phyloP scores from a whole-genome alignment of 768 basidiomycete genomes.

The Hemileccinum impolitum region DNA sequence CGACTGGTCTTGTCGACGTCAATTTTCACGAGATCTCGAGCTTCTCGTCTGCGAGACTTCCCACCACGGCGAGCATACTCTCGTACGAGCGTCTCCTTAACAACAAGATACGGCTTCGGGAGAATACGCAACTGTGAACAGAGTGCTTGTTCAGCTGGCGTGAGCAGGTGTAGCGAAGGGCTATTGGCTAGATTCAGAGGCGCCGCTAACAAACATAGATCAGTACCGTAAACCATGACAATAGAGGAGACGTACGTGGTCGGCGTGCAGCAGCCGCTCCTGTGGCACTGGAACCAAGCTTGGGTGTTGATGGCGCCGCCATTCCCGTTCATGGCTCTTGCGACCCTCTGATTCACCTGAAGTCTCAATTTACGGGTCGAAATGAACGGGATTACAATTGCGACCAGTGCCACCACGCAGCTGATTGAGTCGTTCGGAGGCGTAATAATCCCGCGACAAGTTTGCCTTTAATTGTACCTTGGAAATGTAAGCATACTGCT shows the following conservation, averaged over 20 bases:
- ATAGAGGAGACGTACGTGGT: slow-evolving; percentile 33
- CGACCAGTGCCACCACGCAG: slow-evolving; percentile 47
- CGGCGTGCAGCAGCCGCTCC: slow-evolving; percentile 39
- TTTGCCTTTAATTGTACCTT: slow-evolving; percentile 65
- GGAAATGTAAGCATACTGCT: too few species aligned
- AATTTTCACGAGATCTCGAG: slow-evolving; percentile 86
- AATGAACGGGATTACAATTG: slow-evolving; percentile 40
- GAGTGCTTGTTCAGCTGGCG: slow-evolving; percentile 80
- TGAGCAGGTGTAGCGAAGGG: slow-evolving; percentile 85
- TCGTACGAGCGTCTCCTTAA: slow-evolving; percentile 92
- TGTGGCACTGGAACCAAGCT: slow-evolving; percentile 35
- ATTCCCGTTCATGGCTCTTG: slow-evolving; percentile 60
- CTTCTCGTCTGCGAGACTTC: slow-evolving; percentile 82
- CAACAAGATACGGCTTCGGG: slow-evolving; percentile 91
- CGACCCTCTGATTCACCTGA: slow-evolving; percentile 47
- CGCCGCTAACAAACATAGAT: slow-evolving; percentile 33
- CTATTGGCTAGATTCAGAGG: slow-evolving; percentile 91
- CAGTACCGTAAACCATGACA: background rate
- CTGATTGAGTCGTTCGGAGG: slow-evolving; percentile 49
- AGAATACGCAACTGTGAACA: slow-evolving; percentile 89
- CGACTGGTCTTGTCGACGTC: slow-evolving; percentile 91
- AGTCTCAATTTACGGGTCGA: background rate
- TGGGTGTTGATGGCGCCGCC: slow-evolving; percentile 59
- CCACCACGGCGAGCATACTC: slow-evolving; percentile 91
- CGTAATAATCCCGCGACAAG: slow-evolving; percentile 52